Evolutionary conservation across 2,329 filamentous ascomycete genomes (phyloP), one percentile per base, ranked within the genome.

Genomic region (Neurospora crassa): DNA sequence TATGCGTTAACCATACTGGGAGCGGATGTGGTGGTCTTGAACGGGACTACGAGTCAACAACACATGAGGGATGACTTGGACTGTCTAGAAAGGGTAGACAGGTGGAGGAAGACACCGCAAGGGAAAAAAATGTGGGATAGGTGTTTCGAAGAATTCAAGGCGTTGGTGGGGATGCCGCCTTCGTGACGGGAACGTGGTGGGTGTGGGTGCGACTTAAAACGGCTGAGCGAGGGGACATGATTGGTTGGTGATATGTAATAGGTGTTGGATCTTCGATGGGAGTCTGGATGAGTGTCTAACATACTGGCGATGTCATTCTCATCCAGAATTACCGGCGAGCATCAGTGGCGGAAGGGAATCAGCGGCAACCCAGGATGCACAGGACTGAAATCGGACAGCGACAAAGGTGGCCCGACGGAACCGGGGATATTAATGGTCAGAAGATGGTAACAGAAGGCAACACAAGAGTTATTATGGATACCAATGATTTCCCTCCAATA

Each of bases 41-140:
- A 86, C 71, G 85, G 85, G 45, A 86, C 84, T 20, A 83, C 79
- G 40, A 81, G 78, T 12, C 78, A 81, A 74, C 76, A 68, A 40
- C 84, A 86, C 72, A 88, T 88, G 86, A 79, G 75, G 72, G 82
- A 81, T 34, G 86, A 88, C 70, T 73, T 88, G 29, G 80, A 82
- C 63, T 84, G 82, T 0, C 72, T 84, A 14, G 79, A 81, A 40
- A 77, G 74, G 69, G 77, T 87, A 43, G 80, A 80, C 2, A 71
- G 74, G 3, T 84, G 82, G 85, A 83, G 83, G 0, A 53, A 37
- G 69, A 70, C 67, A 79, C 81, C 68, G 78, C 80, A 2, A 29
- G 84, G 83, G 1, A 77, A 76, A 10, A 78, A 79, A 3, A 76
- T 80, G 40, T 92, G 89, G 89, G 77, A 80, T 43, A 75, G 76